Percentiles rank a stretch among this genome's conserved stretches.
phyloP scores from a whole-genome alignment of 306 rosid species.

The Elaeagnus macrophylla region DNA sequence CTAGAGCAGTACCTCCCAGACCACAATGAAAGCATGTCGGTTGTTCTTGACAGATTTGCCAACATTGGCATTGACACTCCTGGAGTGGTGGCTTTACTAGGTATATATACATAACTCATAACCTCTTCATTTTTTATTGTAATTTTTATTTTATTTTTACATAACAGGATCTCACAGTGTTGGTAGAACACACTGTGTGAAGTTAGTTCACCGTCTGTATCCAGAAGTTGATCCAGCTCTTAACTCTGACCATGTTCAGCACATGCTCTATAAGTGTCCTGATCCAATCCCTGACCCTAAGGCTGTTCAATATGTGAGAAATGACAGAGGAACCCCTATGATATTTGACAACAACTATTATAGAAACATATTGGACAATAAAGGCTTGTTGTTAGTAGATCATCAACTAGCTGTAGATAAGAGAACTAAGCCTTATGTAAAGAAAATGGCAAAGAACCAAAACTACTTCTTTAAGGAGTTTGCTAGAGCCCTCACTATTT shows the following conservation, averaged over 20 bases:
- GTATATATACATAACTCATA: constrained; percentile 21
- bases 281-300: constrained; percentile 86
- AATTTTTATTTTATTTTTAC: no score
- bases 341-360: constrained; percentile 87
- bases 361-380: constrained; percentile 88
- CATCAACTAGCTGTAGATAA: constrained; percentile 80
- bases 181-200: constrained; percentile 91
- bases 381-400: constrained; percentile 71
- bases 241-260: constrained; percentile 70
- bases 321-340: constrained; percentile 97
- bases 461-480: constrained; percentile 83
- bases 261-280: constrained; percentile 94
- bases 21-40: constrained; percentile 89
- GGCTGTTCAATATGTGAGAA: constrained; percentile 92
- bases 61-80: constrained; percentile 83
- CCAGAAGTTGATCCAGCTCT: constrained; percentile 79
- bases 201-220: constrained; percentile 90
- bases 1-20: constrained; percentile 87
- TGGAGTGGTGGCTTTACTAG: constrained; percentile 82
- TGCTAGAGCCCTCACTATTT: constrained; percentile 59
- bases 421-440: constrained; percentile 82
- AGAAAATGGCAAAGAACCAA: constrained; percentile 95
- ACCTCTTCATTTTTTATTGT: no score
- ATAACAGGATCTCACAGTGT: constrained; percentile 86
- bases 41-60: constrained; percentile 77